Base-by-base conservation (phyloP, 768 basidiomycete genomes). In the Mycena filopes region DNA sequence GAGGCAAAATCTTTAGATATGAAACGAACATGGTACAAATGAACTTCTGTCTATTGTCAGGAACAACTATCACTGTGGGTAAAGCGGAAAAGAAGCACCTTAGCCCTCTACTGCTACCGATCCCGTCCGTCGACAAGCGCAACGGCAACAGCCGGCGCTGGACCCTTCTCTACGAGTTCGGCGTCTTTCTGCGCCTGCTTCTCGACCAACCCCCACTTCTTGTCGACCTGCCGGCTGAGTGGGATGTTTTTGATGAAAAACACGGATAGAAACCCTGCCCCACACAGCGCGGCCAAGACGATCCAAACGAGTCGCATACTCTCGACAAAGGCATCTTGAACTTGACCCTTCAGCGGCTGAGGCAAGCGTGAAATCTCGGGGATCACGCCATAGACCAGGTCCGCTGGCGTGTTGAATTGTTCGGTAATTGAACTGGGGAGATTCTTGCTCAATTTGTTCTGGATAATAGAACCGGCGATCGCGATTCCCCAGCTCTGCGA, bases 281-380 rank as follows among this genome's bases (percentile, higher is more conserved):
- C 47, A 15, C 36, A 40, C 1, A 59, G 47, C 15, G 41, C 47
- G 26, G 38, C 38, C 46, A 59, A 38, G 11, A 36, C 47, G 20
- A 49, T 59, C 57, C 57, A 59, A 18, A 48, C 33, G 8, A 12
- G 26, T 16, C 47, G 57, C 25, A 59, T 16, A 20, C 57, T 59
- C 10, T 41, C 36, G 33, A 38, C 16, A 58, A 84, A 72, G 77
- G 48, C 56, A 15, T 29, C 10, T 25, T 53, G 26, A 25, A 65
- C 63, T 28, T 48, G 18, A 11, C 53, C 25, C 29, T 54, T 46
- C 45, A 55, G 13, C 2, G 38, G 23, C 18, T 10, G 13, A 25
- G 51, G 38, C 51, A 53, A 25, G 23, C 6, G 9, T 3, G 36
- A 6, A 26, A 53, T 53, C 13, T 25, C 36, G 6, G 51, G 51